Percentiles rank a stretch among this genome's conserved stretches.
Conservation (phyloP, 805 yeast species). For the Metschnikowia cerradonensis region DNA sequence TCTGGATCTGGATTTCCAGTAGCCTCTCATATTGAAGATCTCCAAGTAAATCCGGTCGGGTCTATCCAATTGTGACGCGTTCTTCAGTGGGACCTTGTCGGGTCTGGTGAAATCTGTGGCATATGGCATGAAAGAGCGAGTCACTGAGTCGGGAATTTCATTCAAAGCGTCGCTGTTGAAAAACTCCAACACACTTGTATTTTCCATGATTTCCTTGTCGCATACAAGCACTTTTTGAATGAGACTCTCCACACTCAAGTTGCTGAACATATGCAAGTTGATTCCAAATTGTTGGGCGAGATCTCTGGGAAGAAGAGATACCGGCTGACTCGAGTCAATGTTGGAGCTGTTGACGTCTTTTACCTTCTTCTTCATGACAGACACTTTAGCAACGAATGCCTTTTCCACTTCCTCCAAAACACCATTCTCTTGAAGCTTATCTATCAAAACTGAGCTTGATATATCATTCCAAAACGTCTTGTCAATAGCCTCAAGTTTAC, state of each 20-base stretch:
- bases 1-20: constrained; percentile 71
- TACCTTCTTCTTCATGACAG: constrained; percentile 36
- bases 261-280: constrained; percentile 62
- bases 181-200: constrained; percentile 61
- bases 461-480: constrained; percentile 82
- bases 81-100: constrained; percentile 8
- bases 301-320: constrained; percentile 71
- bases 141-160: constrained; percentile 53
- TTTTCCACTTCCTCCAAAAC: constrained; percentile 79
- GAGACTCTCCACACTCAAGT: constrained; percentile 50
- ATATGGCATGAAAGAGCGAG: constrained; percentile 60
- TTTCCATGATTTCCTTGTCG: constrained; percentile 50
- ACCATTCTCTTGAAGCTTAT: constrained; percentile 68
- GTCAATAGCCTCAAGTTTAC: constrained; percentile 77
- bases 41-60: constrained; percentile 69
- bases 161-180: constrained; percentile 62
- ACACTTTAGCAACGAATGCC: constrained; percentile 80
- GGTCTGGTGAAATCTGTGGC: constrained; percentile 42
- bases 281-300: constrained; percentile 77
- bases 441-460: constrained; percentile 55
- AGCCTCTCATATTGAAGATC: constrained; percentile 61
- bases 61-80: constrained; percentile 48
- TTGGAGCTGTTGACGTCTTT: constrained; percentile 40
- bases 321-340: neutral
- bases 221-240: constrained; percentile 55